Percentiles rank a stretch among this genome's conserved stretches.
phyloP scores from a whole-genome alignment of 1,284 basidiomycete genomes.

The Anthracocystis walkeri region DNA sequence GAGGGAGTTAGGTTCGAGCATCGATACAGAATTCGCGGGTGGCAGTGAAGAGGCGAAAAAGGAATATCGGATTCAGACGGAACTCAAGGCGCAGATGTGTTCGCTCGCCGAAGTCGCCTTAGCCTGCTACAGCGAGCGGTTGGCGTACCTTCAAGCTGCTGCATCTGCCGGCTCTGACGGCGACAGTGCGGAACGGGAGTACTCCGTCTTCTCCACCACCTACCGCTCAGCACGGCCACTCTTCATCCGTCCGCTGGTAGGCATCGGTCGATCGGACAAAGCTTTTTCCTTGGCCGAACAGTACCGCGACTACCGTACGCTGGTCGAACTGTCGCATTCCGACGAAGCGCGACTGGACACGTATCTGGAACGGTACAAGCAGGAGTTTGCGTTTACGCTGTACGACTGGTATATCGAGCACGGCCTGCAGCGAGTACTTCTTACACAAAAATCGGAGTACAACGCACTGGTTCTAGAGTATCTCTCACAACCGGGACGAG shows the following conservation, averaged over 20 bases:
- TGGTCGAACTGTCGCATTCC: conserved; percentile 82
- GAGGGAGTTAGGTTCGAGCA: conserved; percentile 71
- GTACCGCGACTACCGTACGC: conserved; percentile 83
- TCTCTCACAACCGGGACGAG: conserved; percentile 77
- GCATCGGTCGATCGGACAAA: conserved; percentile 76
- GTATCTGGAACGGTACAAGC: conserved; percentile 84
- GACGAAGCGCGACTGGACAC: conserved; percentile 72
- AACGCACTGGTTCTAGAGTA: conserved; percentile 79
- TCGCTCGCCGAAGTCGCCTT: conserved; percentile 73
- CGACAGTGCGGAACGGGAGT: conserved; percentile 71
- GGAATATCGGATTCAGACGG: conserved; percentile 61
- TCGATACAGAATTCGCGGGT: conserved; percentile 65
- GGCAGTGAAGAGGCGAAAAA: conserved; percentile 58
- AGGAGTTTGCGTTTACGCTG: conserved; percentile 86
- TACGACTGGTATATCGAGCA: conserved; percentile 78
- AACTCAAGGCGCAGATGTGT: conserved; percentile 77
- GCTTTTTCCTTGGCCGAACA: conserved; percentile 86
- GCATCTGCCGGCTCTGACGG: conserved; percentile 9
- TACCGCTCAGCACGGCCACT: conserved; percentile 79
- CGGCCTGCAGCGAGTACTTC: conserved; percentile 79
- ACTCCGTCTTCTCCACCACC: conserved; percentile 75
- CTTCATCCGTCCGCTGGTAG: conserved; percentile 80
- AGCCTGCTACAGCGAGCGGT: conserved; percentile 69
- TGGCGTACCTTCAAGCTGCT: conserved; percentile 66
- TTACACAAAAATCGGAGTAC: conserved; percentile 78